phyloP scores from a whole-genome alignment of 176 grass and related monocot genomes.

The Elymus sibiricus region DNA sequence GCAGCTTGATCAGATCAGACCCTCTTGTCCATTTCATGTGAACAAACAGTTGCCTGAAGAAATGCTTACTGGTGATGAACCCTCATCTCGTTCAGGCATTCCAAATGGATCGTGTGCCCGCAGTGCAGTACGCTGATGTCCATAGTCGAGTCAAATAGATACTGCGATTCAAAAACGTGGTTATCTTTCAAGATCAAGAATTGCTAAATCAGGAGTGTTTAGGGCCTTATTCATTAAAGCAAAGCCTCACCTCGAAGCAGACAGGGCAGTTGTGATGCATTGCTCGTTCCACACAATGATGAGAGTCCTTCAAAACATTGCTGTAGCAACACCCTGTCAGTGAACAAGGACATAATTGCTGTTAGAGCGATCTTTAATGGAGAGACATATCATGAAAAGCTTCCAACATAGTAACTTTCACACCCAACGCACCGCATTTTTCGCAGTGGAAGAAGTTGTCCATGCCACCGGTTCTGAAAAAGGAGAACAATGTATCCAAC shows the following conservation, averaged over 20 bases:
- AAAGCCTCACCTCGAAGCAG: constrained; percentile 68
- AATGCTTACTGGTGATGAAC: constrained; percentile 67
- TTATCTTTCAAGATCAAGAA: neutral
- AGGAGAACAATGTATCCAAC: neutral
- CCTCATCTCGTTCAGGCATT: constrained; percentile 76
- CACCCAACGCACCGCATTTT: constrained; percentile 48
- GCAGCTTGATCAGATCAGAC: constrained; percentile 8
- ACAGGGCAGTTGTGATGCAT: constrained; percentile 94
- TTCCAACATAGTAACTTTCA: no score
- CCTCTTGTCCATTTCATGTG: neutral
- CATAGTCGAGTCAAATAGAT: constrained; percentile 81
- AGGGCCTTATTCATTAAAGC: neutral
- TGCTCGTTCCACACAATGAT: constrained; percentile 72
- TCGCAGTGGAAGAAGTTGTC: constrained; percentile 79
- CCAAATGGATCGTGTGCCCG: constrained; percentile 80
- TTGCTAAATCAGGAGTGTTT: neutral
- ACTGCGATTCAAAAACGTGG: constrained; percentile 28
- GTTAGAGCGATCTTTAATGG: neutral
- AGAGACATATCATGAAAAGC: neutral
- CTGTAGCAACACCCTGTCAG: constrained; percentile 75
- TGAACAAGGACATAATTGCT: neutral
- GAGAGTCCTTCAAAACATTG: constrained; percentile 65
- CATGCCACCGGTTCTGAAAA: constrained; percentile 52
- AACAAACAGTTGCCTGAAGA: neutral
- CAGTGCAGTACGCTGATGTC: constrained; percentile 72